Percentiles rank a stretch among this genome's conserved stretches.
Evolutionary conservation across 139 green algal species (phyloP).

Genomic region (Microglena sp.): DNA sequence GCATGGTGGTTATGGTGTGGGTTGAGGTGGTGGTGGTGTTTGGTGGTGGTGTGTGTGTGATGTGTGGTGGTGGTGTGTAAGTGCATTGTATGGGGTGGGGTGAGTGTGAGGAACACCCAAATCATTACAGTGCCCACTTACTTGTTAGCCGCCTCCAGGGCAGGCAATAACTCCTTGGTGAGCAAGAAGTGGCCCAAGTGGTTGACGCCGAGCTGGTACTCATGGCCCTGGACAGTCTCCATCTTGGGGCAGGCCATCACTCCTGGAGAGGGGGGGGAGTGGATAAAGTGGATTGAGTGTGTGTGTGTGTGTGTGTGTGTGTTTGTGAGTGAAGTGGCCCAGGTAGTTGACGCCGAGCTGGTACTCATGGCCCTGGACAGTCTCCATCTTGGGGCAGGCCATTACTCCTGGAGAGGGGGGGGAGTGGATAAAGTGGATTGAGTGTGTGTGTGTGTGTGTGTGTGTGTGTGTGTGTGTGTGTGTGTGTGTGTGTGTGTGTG

Average conservation of each 20-base stretch:
- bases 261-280: slow-evolving; percentile 22
- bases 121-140: slow-evolving; percentile 19
- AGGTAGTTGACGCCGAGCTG: slow-evolving; percentile 52
- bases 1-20: slow-evolving; percentile 29
- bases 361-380: slow-evolving; percentile 57
- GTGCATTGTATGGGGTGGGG: no score
- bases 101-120: no score
- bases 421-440: not conserved
- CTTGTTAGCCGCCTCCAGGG: slow-evolving; percentile 36
- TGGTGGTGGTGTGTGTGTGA: slow-evolving; percentile 51
- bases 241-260: slow-evolving; percentile 62
- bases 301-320: not conserved
- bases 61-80: slow-evolving; percentile 39
- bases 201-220: slow-evolving; percentile 52
- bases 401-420: slow-evolving; percentile 49
- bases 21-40: slow-evolving; percentile 46
- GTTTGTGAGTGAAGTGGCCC: slow-evolving; percentile 1
- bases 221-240: slow-evolving; percentile 55
- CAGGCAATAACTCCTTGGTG: slow-evolving; percentile 53
- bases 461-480: not conserved
- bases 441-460: not conserved
- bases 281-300: not conserved
- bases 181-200: slow-evolving; percentile 72
- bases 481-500: not conserved
- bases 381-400: slow-evolving; percentile 42